Percentiles rank a stretch among this genome's conserved stretches.
Evolutionary conservation across 2,329 filamentous ascomycete genomes (phyloP).

Genomic region (Aureobasidium sp.): DNA sequence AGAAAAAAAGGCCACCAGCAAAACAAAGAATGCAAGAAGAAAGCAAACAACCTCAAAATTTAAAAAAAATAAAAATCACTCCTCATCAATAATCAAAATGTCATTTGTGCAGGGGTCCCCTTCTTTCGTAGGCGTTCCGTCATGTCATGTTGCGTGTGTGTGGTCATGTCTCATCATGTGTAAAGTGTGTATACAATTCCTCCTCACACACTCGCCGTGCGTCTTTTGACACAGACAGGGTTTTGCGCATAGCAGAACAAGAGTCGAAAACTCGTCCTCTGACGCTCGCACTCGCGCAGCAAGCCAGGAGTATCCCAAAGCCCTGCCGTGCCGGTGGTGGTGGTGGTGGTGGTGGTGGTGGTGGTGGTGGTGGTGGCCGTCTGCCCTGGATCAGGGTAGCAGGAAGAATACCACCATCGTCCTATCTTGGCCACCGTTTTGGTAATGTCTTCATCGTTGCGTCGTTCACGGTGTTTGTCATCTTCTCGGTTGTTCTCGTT

Average conservation of each 20-base stretch:
- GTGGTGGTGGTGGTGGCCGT: no score
- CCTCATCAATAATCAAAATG: no score
- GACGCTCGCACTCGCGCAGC: constrained; percentile 76
- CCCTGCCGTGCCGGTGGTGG: no score
- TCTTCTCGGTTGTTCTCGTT: neutral
- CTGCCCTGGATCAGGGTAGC: constrained; percentile 66
- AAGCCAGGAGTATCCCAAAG: constrained; percentile 75
- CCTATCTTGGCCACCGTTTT: constrained; percentile 89
- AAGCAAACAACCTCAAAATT: no score
- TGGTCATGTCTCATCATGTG: neutral
- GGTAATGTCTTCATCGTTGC: constrained; percentile 73
- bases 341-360: no score
- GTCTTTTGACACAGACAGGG: constrained; percentile 46
- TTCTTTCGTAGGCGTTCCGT: neutral
- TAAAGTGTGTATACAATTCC: neutral
- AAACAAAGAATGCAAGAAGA: no score
- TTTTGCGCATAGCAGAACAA: constrained; percentile 88
- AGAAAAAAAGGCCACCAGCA: no score
- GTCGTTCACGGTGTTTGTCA: constrained; percentile 1
- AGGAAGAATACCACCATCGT: constrained; percentile 92
- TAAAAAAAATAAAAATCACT: no score
- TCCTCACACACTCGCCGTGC: constrained; percentile 44
- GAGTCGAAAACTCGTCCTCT: constrained; percentile 80
- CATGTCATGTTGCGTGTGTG: neutral
- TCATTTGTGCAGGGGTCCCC: no score